Base-by-base conservation (phyloP, 2,329 filamentous ascomycete genomes). In the Fusarium illudens region DNA sequence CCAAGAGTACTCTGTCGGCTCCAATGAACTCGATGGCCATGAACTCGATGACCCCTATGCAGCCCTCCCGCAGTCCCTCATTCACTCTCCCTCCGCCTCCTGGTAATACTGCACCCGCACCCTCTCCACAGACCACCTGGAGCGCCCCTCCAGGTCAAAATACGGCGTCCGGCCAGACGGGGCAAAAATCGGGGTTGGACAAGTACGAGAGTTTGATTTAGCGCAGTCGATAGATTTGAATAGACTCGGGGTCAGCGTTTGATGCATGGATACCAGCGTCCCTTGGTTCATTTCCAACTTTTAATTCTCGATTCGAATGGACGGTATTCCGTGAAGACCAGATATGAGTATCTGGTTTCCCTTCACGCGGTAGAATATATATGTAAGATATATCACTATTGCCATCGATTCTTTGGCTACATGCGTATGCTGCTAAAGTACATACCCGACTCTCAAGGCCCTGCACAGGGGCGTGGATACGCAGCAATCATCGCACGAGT, bases 151-250 rank as follows among this genome's bases (percentile, higher is more conserved):
- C 53, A 48, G 17, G 65, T 59, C 68, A 37, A 55, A 72, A 70
- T 51, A 76, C 30, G 29, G 46, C 25, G 4, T 49, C 44, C 2
- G 17, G 46, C 9, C 46, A 52, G 60, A 71, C 67, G 60, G 63
- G 69, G 58, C 78, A 77, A 60, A 84, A 83, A 71, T 83, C 84
- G 6, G 88, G 89, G 0, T 79, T 91, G 78, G 88, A 90, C 77
- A 89, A 89, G 79, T 92, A 91, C 68, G 86, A 89, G 76, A 91
- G 89, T 79, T 75, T 92, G 69, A 77, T 91, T 70, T 91, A 79
- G 73, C 61, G 17, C 55, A 4, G 13, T 33, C 42, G 13, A 25
- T 20, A 49, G 29, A 49, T 49, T 49, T 30, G 44, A 29, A 32
- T 49, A 49, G n/a, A 49, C 44, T 32, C 29, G 25, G 44, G 29